Percentiles rank a stretch among this genome's conserved stretches.
Conservation (phyloP, 1,284 basidiomycete genomes). For the Moniliella sp. region DNA sequence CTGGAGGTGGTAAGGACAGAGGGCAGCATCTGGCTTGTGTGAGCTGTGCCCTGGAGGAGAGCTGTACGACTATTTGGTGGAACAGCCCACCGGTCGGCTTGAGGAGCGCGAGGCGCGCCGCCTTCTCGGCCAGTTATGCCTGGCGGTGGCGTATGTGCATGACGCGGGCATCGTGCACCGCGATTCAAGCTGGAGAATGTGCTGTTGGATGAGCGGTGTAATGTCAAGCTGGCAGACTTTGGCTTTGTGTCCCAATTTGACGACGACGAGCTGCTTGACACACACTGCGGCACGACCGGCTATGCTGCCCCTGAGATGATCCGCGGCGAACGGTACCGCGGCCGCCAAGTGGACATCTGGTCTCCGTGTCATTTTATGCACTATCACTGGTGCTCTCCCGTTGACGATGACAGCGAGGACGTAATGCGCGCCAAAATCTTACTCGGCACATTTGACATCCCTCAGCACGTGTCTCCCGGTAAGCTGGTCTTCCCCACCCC, state of each 20-base stretch:
- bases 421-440: slow-evolving; percentile 71
- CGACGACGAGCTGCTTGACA: slow-evolving; percentile 61
- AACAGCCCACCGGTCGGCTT: no score
- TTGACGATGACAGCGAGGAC: slow-evolving; percentile 89
- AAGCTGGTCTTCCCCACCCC: no score
- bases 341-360: slow-evolving; percentile 88
- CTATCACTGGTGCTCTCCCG: slow-evolving; percentile 77
- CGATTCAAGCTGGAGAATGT: no score
- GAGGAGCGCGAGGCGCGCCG: slow-evolving; percentile 29
- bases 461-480: slow-evolving; percentile 54
- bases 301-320: slow-evolving; percentile 90
- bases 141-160: slow-evolving; percentile 36
- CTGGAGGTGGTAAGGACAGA: slow-evolving; percentile 96
- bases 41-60: slow-evolving; percentile 72
- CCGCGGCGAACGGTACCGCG: slow-evolving; percentile 64
- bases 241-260: slow-evolving; percentile 90
- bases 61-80: slow-evolving; percentile 37
- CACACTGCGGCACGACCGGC: slow-evolving; percentile 86
- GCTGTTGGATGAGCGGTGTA: slow-evolving; percentile 35
- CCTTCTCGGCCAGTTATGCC: slow-evolving; percentile 36
- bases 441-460: slow-evolving; percentile 68
- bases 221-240: slow-evolving; percentile 57
- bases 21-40: slow-evolving; percentile 79
- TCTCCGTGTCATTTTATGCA: slow-evolving; percentile 85
- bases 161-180: slow-evolving; percentile 35